Base-by-base conservation (phyloP, 371 early-diverging fungal species). In the Mucor velutinosus region DNA sequence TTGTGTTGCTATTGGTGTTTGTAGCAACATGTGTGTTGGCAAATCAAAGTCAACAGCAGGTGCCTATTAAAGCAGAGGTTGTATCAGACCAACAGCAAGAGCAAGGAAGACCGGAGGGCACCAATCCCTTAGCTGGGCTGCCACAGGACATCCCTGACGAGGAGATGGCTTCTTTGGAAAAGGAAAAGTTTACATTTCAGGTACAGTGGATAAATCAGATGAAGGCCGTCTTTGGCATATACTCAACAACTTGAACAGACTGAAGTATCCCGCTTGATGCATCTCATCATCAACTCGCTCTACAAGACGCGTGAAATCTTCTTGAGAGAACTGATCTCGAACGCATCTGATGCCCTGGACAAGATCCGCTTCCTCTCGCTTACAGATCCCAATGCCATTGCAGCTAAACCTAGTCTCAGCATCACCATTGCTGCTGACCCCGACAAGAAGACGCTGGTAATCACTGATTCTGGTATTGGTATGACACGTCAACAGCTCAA, bases 241-340 rank as follows among this genome's bases (percentile, higher is more conserved):
- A 30, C 30, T 30, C 6, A 30, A 30, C 30, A 8, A 10, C 7
- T 4, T 57, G 1, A 2, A 2, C 58, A 64, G 88, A 87, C 93
- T 32, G 93, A 93, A 67, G 92, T 93, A 14, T 88, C 90, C 37
- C 89, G 90, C 37, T 61, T 99, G 60, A 94, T 99, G 95, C 89
- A 89, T 66, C 84, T 96, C 68, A 95, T 99, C 64, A 95, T 94
- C 86, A 92, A 94, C 78, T 89, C 90, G 7, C 76, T 95, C 7
- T 95, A 95, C 87, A 94, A 94, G 75, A 85, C 84, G 29, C 87
- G 87, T 51, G 98, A 97, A 68, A 93, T 96, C 70, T 98, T 98
- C 72, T 81, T 99, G 66, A 89, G 99, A 58, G 99, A 99, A 78
- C 80, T 98, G n/a, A 93, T 98, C 56, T 96, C 96, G 17, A 99